Evolutionary conservation across 2,329 filamentous ascomycete species (phyloP).

Genomic region (Diaporthe ilicicola): DNA sequence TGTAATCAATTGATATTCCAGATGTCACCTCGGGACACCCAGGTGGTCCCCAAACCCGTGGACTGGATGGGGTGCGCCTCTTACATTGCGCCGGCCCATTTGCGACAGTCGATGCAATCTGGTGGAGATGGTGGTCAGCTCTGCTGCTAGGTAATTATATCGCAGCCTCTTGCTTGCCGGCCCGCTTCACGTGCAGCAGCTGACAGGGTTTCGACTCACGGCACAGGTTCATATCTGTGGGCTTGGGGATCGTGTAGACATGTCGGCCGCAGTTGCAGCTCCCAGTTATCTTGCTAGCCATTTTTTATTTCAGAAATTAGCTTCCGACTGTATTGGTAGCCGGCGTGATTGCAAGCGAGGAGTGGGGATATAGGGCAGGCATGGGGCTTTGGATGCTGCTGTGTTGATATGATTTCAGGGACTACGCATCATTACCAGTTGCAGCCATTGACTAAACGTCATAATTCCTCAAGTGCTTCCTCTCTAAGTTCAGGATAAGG

Average conservation of each 20-base stretch:
- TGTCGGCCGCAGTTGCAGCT: not conserved
- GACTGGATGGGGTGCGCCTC: too few species aligned
- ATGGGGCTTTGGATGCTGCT: not conserved
- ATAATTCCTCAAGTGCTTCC: too few species aligned
- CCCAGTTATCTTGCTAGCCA: not conserved
- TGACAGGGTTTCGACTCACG: not conserved
- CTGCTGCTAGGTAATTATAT: too few species aligned
- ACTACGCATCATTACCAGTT: not conserved
- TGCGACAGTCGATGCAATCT: constrained; percentile 1
- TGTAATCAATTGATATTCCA: too few species aligned
- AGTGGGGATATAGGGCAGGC: too few species aligned
- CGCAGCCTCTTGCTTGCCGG: too few species aligned
- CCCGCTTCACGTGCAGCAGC: not conserved
- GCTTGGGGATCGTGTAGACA: not conserved
- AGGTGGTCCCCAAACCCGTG: too few species aligned
- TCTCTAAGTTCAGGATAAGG: not conserved
- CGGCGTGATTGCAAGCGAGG: not conserved
- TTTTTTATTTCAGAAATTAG: not conserved
- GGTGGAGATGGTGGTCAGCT: not conserved
- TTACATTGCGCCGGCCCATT: constrained; percentile 10
- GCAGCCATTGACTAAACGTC: not conserved
- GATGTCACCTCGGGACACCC: too few species aligned
- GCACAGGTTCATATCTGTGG: constrained; percentile 1
- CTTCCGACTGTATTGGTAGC: not conserved
- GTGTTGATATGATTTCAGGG: not conserved